A percentile compares a stretch with the other conserved stretches of the same genome.
These are phyloP conservation scores for Trypanosomatidae sp. DNA, from an alignment of 208 protist species.

Conservation along the genomic window DNA sequence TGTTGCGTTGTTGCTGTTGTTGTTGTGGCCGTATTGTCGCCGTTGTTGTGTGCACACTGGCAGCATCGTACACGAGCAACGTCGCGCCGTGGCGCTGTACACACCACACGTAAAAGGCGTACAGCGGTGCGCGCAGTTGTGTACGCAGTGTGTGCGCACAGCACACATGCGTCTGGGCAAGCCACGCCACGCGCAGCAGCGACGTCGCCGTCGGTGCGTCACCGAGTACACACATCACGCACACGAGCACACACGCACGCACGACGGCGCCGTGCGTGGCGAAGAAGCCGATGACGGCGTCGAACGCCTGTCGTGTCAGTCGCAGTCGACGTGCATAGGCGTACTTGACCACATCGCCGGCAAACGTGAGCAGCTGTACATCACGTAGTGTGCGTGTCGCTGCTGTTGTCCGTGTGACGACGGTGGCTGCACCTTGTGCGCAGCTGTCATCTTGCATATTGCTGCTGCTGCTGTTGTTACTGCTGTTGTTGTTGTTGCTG, in stretches of 20 bases:
- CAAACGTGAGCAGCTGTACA: slow-evolving; percentile 16
- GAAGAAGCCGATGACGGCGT: slow-evolving; percentile 37
- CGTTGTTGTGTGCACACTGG: no score
- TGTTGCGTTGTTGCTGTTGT: no score
- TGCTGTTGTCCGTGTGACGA: neutral
- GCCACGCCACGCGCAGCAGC: slow-evolving; percentile 27
- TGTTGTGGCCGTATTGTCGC: no score
- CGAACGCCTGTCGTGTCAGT: slow-evolving; percentile 38
- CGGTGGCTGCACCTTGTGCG: neutral
- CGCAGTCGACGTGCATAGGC: slow-evolving; percentile 24
- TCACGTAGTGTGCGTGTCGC: neutral
- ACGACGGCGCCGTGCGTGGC: slow-evolving; percentile 24
- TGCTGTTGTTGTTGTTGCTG: neutral
- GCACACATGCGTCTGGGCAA: slow-evolving; percentile 16
- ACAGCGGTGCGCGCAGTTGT: neutral
- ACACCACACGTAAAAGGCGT: slow-evolving; percentile 33
- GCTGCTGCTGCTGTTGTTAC: neutral
- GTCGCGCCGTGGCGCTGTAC: slow-evolving; percentile 12
- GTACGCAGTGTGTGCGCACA: neutral
- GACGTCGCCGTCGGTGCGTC: slow-evolving; percentile 35
- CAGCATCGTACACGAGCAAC: no score
- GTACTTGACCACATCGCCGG: slow-evolving; percentile 57
- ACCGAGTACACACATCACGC: slow-evolving; percentile 57
- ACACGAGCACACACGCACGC: slow-evolving; percentile 40
- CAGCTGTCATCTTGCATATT: no score